Conservation (phyloP, 495 filamentous ascomycete species). For the Immersiella caudata region DNA sequence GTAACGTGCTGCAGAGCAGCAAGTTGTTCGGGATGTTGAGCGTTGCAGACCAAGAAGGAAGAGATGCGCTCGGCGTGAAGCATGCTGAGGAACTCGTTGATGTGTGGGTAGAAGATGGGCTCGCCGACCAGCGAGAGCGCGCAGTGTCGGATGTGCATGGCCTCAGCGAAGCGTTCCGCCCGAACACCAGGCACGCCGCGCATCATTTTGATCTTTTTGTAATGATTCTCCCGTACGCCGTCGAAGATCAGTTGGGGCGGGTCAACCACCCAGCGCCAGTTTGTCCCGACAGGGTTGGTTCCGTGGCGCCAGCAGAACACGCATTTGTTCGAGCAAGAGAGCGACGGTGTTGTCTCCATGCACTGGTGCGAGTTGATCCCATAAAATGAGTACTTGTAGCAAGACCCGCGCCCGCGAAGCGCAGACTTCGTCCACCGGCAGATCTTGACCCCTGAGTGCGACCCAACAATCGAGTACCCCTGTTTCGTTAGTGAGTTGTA, state of each 20-base stretch:
- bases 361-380: slow-evolving; percentile 93
- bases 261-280: slow-evolving; percentile 95
- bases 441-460: slow-evolving; percentile 95
- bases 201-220: slow-evolving; percentile 97
- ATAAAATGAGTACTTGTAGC: slow-evolving; percentile 97
- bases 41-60: slow-evolving; percentile 95
- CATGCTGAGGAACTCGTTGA: slow-evolving; percentile 84
- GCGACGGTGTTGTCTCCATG: slow-evolving; percentile 95
- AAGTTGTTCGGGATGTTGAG: slow-evolving; percentile 94
- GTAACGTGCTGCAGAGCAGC: slow-evolving; percentile 80
- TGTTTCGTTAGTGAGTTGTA: slow-evolving; percentile 89
- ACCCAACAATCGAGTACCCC: slow-evolving; percentile 92
- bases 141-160: slow-evolving; percentile 90
- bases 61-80: slow-evolving; percentile 86
- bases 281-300: slow-evolving; percentile 94
- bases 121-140: slow-evolving; percentile 90
- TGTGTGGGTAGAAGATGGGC: slow-evolving; percentile 96
- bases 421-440: slow-evolving; percentile 98
- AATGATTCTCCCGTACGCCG: slow-evolving; percentile 88
- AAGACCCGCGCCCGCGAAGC: slow-evolving; percentile 90
- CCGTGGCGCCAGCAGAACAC: slow-evolving; percentile 99
- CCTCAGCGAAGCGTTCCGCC: slow-evolving; percentile 88
- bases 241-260: slow-evolving; percentile 84
- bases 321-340: slow-evolving; percentile 97
- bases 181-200: slow-evolving; percentile 89